Base-by-base conservation (phyloP, 768 basidiomycete genomes). In the Auricularia sp. region DNA sequence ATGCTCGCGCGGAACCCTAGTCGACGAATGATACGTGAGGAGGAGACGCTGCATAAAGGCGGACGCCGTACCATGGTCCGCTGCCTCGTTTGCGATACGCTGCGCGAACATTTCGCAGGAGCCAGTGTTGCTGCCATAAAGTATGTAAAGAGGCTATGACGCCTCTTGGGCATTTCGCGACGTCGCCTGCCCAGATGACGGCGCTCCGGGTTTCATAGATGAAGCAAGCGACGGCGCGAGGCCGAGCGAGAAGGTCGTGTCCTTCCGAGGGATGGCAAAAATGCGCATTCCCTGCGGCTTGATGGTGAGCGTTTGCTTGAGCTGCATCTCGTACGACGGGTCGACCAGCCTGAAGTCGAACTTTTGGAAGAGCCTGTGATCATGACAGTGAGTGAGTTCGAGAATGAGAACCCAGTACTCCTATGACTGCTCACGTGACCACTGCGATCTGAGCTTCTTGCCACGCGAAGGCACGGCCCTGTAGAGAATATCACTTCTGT, bases 21-120 rank as follows among this genome's bases (percentile, higher is more conserved):
- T 21, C 16, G 21, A n/a, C 14, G 10, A 77, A 64, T 5, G 51
- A 11, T 14, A 51, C 7, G 3, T 42, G 61, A 29, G 14, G 10
- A 16, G 33, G 34, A 14, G 8, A 5, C 35, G 42, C 14, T 29
- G 11, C 1, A 18, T 35, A 34, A 59, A 33, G 29, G 23, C 34
- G 54, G 29, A 29, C 29, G 29, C 62, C 70, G 23, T 65, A 79
- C 79, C 80, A 66, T 78, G 73, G 3, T 68, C 67, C 0, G 71
- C 64, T 2, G 78, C 79, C 47, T 75, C 76, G 51, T 72, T 75
- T 4, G 76, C 78, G 21, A 82, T 71, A 33, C 79, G 69, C 70
- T 79, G 77, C 11, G 81, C 80, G 63, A 83, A 81, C 36, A 75
- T 74, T 69, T 83, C 79, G 23, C 77, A 81, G 0, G 80, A 79